Percentiles rank a stretch among this genome's conserved stretches.
These are phyloP conservation scores for Globisporangium parvum DNA, from an alignment of 352 stramenopile genomes.

Conservation along the genomic window DNA sequence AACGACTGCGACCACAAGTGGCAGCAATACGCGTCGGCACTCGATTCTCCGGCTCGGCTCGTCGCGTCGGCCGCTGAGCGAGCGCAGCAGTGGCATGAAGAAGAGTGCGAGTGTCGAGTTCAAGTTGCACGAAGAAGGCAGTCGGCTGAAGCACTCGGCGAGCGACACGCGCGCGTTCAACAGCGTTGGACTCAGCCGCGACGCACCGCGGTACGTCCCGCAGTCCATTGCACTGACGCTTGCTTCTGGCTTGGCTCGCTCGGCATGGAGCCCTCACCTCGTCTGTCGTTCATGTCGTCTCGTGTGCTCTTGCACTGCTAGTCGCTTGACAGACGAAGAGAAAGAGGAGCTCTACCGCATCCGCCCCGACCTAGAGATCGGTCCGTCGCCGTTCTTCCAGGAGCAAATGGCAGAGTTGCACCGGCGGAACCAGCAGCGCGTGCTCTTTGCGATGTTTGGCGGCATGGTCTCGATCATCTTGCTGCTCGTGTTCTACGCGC, in stretches of 20 bases:
- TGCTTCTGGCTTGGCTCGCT: too few relatives aligned
- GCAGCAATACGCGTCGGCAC: conserved; percentile 20
- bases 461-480: conserved; percentile 61
- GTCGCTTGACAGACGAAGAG: conserved; percentile 70
- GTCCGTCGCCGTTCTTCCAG: conserved; percentile 45
- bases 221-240: too few relatives aligned
- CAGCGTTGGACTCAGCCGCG: conserved; percentile 32
- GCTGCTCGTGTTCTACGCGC: conserved; percentile 68
- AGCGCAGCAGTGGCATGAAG: conserved; percentile 19
- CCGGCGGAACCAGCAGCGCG: conserved; percentile 49
- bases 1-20: not conserved
- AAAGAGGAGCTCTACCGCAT: conserved; percentile 79
- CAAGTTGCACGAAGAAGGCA: conserved; percentile 37
- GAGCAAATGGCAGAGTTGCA: conserved; percentile 51
- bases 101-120: conserved; percentile 78
- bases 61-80: conserved; percentile 18
- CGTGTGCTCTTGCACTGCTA: conserved; percentile 5
- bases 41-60: conserved; percentile 68
- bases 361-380: conserved; percentile 78
- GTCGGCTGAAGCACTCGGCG: conserved; percentile 17
- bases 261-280: too few relatives aligned
- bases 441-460: conserved; percentile 72
- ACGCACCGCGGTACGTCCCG: conserved; percentile 34
- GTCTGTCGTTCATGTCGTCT: too few relatives aligned
- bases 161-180: conserved; percentile 20